phyloP scores from a whole-genome alignment of 257 asterid species.

The Parsonsia alboflavescens region DNA sequence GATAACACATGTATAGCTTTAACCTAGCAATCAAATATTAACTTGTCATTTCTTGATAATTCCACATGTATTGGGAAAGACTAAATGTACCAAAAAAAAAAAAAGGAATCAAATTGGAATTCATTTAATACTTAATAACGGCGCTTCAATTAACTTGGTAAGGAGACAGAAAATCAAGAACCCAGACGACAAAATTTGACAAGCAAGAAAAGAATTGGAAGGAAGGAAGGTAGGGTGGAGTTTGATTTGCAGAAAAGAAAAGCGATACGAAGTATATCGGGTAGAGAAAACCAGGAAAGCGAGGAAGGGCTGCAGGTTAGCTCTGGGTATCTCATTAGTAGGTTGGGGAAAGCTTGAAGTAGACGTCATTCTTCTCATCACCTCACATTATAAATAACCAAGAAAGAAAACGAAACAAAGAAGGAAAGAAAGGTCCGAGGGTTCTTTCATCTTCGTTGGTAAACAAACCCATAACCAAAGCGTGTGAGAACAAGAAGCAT shows the following conservation, averaged over 20 bases:
- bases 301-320: too few species aligned
- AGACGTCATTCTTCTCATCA: slow-evolving; percentile 3
- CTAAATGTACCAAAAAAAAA: slow-evolving; percentile 1
- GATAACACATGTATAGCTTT: background rate
- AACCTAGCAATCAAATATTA: slow-evolving; percentile 4
- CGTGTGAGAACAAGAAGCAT: background rate
- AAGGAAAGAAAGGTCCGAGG: background rate
- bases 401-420: background rate
- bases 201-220: background rate
- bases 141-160: background rate
- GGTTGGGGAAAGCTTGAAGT: background rate
- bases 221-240: background rate
- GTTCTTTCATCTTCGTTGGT: background rate
- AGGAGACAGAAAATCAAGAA: background rate
- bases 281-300: background rate
- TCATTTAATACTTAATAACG: background rate
- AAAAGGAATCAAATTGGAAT: background rate
- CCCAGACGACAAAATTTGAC: background rate
- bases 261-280: background rate
- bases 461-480: background rate
- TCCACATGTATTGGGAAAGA: background rate
- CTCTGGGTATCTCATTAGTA: background rate
- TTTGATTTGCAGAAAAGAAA: slow-evolving; percentile 5
- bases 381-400: background rate
- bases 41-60: background rate